Base-by-base conservation (phyloP, 2,329 filamentous ascomycete genomes). In the Colletotrichum spaethianum region DNA sequence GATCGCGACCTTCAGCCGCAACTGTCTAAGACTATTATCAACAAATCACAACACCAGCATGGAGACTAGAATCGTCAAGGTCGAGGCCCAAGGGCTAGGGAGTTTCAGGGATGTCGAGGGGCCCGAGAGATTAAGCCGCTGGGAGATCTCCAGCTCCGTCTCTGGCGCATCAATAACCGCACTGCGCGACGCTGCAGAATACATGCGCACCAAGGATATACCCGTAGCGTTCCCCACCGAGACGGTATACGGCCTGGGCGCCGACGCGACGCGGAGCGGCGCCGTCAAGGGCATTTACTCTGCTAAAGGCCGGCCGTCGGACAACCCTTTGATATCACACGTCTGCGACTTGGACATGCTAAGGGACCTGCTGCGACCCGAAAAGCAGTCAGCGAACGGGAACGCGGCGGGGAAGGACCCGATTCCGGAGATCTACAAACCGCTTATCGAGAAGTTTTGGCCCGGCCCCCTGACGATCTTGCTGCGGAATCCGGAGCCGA, bases 211-310 rank as follows among this genome's bases (percentile, higher is more conserved):
- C 23, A 91, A 88, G 63, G 88, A 94, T 79, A 88, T 88, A 4
- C 96, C 96, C 5, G 94, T 99, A 59, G 96, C 94, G 1, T 99
- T 99, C 80, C 96, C 96, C 0, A 99, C 96, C 0, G 96, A 99
- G 83, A 99, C 96, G 0, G 96, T 99, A 0, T 99, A 99, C 80
- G 96, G 96, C 0, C 88, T 99, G 9, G 96, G 95, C n/a, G 96
- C 96, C 18, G 96, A 98, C 83, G 96, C 96, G 14, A 98, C 95
- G 33, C 90, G 94, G 77, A 94, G 92, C 77, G 86, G 85, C 31
- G 93, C 96, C 2, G 96, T 98, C 8, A 91, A 89, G 78, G 95
- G 95, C n/a, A 99, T 99, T 75, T 99, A 96, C 82, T 87, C 90
- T 28, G 95, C 94, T 63, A 99, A 99, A 83, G 93, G 94, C 67